Evolutionary conservation across 805 yeast genomes (phyloP).

Genomic region (Metschnikowia colocasiae): DNA sequence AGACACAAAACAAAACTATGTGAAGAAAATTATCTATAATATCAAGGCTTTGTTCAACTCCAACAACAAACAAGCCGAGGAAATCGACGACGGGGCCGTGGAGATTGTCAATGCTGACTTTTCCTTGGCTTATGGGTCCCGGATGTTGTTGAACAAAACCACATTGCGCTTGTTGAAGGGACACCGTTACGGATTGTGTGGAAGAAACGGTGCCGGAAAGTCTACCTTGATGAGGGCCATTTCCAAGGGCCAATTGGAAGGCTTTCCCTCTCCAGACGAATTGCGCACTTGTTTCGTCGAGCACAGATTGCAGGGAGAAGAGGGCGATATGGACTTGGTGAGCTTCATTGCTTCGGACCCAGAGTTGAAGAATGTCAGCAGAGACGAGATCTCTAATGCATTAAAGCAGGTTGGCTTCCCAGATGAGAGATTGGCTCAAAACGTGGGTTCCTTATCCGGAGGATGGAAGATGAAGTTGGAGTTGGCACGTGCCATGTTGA

Average conservation of each 20-base stretch:
- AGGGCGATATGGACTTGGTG: slow-evolving; percentile 85
- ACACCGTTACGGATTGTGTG: slow-evolving; percentile 96
- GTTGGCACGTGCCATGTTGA: slow-evolving; percentile 97
- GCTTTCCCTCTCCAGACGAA: slow-evolving; percentile 87
- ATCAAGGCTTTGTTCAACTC: slow-evolving; percentile 52
- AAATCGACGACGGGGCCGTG: slow-evolving; percentile 72
- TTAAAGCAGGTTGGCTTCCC: slow-evolving; percentile 86
- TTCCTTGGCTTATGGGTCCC: slow-evolving; percentile 94
- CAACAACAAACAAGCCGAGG: slow-evolving; percentile 45
- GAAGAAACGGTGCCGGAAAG: slow-evolving; percentile 98
- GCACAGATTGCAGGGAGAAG: slow-evolving; percentile 93
- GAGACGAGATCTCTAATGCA: slow-evolving; percentile 70
- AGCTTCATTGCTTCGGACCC: slow-evolving; percentile 87
- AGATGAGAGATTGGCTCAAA: slow-evolving; percentile 82
- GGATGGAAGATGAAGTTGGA: slow-evolving; percentile 99
- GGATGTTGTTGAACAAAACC: slow-evolving; percentile 94
- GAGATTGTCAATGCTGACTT: slow-evolving; percentile 93
- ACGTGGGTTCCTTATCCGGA: slow-evolving; percentile 93
- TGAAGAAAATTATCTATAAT: slow-evolving; percentile 43
- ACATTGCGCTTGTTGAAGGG: slow-evolving; percentile 84
- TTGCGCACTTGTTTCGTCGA: slow-evolving; percentile 94
- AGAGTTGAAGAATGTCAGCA: slow-evolving; percentile 61
- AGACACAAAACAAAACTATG: slow-evolving; percentile 29
- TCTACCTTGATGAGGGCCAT: slow-evolving; percentile 96
- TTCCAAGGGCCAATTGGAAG: slow-evolving; percentile 94